A percentile compares a stretch with the other conserved stretches of the same genome.
phyloP scores from a whole-genome alignment of 495 filamentous ascomycete species.

The Zalerion maritima region DNA sequence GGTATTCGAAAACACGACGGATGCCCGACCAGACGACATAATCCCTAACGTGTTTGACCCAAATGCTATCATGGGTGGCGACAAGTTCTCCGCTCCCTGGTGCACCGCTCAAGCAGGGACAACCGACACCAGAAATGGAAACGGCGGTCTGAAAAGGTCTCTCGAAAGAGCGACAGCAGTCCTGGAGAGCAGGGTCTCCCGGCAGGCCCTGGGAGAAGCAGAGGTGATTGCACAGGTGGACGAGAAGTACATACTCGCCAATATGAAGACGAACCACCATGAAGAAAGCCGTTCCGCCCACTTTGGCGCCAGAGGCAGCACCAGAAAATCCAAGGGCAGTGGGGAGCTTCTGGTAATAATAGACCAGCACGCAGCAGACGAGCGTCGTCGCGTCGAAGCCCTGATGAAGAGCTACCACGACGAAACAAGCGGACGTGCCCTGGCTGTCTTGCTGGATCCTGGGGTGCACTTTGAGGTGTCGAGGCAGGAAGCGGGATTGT shows the following conservation, averaged over 20 bases:
- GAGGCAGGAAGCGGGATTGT: constrained; percentile 38
- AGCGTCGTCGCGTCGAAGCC: constrained; percentile 66
- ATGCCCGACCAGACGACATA: too few species aligned
- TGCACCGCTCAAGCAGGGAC: too few species aligned
- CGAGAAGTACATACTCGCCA: constrained; percentile 64
- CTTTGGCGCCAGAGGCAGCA: too few species aligned
- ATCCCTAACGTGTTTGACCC: too few species aligned
- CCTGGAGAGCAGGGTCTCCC: constrained; percentile 47
- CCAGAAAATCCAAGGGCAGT: constrained; percentile 1
- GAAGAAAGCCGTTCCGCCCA: too few species aligned
- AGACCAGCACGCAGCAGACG: constrained; percentile 92
- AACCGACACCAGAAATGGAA: too few species aligned
- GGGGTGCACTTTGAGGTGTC: constrained; percentile 46
- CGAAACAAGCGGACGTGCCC: too few species aligned
- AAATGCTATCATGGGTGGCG: too few species aligned
- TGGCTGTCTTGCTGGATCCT: constrained; percentile 7
- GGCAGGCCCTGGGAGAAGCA: constrained; percentile 44
- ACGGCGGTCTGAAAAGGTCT: too few species aligned
- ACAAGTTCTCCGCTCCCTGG: too few species aligned
- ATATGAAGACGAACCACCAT: too few species aligned
- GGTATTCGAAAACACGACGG: too few species aligned
- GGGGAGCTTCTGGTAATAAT: constrained; percentile 50
- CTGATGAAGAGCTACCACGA: constrained; percentile 35
- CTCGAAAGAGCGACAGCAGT: constrained; percentile 3
- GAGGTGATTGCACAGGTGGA: constrained; percentile 73